Percentiles rank a stretch among this genome's conserved stretches.
Conservation (phyloP, 768 basidiomycete genomes). For the Mycena latifolia region DNA sequence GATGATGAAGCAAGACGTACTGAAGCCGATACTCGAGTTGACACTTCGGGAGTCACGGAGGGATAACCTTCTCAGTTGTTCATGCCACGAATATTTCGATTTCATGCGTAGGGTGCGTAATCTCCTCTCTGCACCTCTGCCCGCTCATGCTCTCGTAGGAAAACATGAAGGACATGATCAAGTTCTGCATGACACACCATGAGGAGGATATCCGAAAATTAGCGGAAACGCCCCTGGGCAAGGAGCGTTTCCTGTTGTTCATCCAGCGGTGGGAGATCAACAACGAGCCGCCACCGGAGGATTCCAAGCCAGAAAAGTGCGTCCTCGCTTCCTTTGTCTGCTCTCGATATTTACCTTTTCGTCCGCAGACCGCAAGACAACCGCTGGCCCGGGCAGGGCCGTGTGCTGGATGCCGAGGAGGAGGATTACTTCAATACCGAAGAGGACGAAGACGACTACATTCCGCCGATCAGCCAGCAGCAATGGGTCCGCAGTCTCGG, state of each 20-base stretch:
- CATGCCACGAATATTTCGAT: conserved; percentile 97
- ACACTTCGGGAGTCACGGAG: conserved; percentile 85
- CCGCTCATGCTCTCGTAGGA: conserved; percentile 61
- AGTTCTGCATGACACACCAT: conserved; percentile 85
- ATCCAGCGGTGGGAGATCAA: conserved; percentile 93
- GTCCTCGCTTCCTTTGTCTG: conserved; percentile 26
- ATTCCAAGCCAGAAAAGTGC: conserved; percentile 65
- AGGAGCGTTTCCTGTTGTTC: conserved; percentile 77
- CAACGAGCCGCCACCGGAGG: conserved; percentile 78
- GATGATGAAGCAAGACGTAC: conserved; percentile 86
- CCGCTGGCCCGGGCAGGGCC: conserved; percentile 62
- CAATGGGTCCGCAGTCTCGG: conserved; percentile 49
- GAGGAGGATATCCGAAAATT: conserved; percentile 75
- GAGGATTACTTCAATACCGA: conserved; percentile 95
- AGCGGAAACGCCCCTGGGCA: conserved; percentile 68
- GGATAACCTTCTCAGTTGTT: conserved; percentile 94
- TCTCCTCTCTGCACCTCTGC: neutral
- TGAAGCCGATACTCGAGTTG: conserved; percentile 87
- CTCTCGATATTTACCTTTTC: conserved; percentile 29
- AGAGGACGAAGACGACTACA: conserved; percentile 70
- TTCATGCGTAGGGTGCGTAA: conserved; percentile 82
- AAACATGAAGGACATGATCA: conserved; percentile 88
- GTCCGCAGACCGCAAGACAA: conserved; percentile 52
- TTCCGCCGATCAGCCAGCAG: conserved; percentile 53
- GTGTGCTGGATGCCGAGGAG: conserved; percentile 79